Base-by-base conservation (phyloP, 352 stramenopile species). In the Phytopythium chamaehyphon region DNA sequence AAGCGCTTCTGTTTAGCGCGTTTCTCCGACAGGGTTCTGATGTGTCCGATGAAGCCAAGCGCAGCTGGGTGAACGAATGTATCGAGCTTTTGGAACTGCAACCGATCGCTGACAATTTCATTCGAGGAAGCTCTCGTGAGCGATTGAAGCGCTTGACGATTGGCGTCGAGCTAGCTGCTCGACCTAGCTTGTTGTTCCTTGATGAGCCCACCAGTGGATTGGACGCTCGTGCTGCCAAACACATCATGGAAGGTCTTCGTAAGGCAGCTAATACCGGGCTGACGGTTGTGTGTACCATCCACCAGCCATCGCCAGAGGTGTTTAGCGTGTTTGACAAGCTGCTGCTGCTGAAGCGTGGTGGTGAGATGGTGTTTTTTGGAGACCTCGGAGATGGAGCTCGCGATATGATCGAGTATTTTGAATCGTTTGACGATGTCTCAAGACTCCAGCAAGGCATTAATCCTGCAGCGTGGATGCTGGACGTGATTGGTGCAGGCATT, bases 1-100 rank as follows among this genome's bases (percentile, higher is more conserved):
- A 98, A 58, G 82, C 88, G 6, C 79, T 98, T 28, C 61, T 67
- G 2, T 98, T 98, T 54, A 94, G 78, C 54, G 88, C 93, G 7
- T 85, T 85, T 45, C 57, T 98, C 43, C 71, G 88, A 36, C 71
- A 83, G 24, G 48, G 46, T 23, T 53, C 53, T 19, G 55, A 72
- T 26, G 61, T 83, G 12, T 54, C 72, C 6, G 45, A 64, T 40
- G 59, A 51, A 26, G 51, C 63, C 2, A 83, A 83, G 50, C 38
- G 22, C 15, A 62, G 57, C 23, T 76, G 69, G 7, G 73, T 84
- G 4, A 51, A 71, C 18, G 90, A 97, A 58, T 89, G 96, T 58
- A 67, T 95, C 21, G 82, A 96, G 62, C 60, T 89, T 14, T 77
- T 96, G 53, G 70, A 78, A 23, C 57, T 86, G 15, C 59, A 83